phyloP scores from a whole-genome alignment of 345 rosid genomes.

The Euphorbia tirucalli region DNA sequence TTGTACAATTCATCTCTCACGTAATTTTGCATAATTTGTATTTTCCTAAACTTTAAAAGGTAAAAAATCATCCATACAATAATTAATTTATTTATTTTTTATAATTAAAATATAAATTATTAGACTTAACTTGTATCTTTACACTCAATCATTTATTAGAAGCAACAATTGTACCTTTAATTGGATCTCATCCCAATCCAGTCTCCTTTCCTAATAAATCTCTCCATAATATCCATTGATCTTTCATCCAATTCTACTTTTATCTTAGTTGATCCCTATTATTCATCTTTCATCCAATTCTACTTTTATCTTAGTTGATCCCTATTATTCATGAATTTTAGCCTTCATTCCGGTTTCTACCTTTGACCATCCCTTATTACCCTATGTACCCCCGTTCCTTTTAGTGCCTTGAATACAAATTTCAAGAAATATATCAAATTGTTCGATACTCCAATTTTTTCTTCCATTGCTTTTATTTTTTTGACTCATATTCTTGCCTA shows the following conservation, averaged over 20 bases:
- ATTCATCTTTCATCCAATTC: conserved; percentile 4
- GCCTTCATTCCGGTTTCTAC: background rate
- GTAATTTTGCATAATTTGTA: background rate
- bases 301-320: background rate
- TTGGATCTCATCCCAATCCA: background rate
- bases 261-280: no score
- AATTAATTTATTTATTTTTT: background rate
- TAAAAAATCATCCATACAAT: background rate
- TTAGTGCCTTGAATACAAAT: background rate
- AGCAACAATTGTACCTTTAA: background rate
- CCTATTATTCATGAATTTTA: background rate
- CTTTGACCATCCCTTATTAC: background rate
- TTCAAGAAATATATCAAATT: background rate
- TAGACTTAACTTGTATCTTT: background rate
- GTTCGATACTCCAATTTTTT: background rate
- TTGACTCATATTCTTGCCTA: no score
- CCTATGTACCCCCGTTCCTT: conserved; percentile 1
- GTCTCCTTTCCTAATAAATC: background rate
- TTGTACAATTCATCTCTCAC: background rate
- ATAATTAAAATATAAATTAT: background rate
- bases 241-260: no score
- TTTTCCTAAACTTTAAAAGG: background rate
- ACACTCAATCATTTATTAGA: background rate
- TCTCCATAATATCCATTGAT: conserved; percentile 8
- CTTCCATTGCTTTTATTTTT: no score